Conservation (phyloP, 2,329 filamentous ascomycete species). For the Curvularia spicifera region DNA sequence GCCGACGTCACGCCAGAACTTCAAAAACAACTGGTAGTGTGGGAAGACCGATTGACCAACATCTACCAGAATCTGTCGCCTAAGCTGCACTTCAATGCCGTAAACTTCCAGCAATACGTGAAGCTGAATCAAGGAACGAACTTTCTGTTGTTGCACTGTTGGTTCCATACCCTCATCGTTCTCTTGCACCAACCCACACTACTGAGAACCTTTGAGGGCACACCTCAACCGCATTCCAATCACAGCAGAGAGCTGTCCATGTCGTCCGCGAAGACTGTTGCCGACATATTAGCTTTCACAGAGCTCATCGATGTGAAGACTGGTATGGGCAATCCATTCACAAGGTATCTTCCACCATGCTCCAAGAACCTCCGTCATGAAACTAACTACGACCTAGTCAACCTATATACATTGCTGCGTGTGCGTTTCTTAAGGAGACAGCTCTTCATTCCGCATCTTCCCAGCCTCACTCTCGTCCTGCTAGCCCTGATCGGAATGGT, state of each 20-base stretch:
- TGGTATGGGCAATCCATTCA: slow-evolving; percentile 87
- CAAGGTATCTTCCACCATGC: slow-evolving; percentile 49
- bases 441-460: slow-evolving; percentile 70
- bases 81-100: slow-evolving; percentile 79
- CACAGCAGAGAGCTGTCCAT: slow-evolving; percentile 83
- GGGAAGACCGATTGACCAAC: slow-evolving; percentile 79
- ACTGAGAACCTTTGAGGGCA: slow-evolving; percentile 74
- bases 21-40: slow-evolving; percentile 72
- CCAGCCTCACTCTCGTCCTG: slow-evolving; percentile 67
- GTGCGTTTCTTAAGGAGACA: slow-evolving; percentile 85
- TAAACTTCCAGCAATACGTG: slow-evolving; percentile 86
- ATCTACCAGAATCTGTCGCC: slow-evolving; percentile 77
- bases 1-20: slow-evolving; percentile 78
- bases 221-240: slow-evolving; percentile 73
- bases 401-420: slow-evolving; percentile 89
- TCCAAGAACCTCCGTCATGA: background rate
- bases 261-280: slow-evolving; percentile 90
- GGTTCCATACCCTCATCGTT: slow-evolving; percentile 88
- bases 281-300: slow-evolving; percentile 84
- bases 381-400: slow-evolving; percentile 61
- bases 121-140: slow-evolving; percentile 82
- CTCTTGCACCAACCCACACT: slow-evolving; percentile 84
- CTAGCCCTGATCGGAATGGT: slow-evolving; percentile 23
- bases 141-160: slow-evolving; percentile 85
- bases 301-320: slow-evolving; percentile 86